Conservation (phyloP, 306 rosid species). For the Vachellia collinsii region DNA sequence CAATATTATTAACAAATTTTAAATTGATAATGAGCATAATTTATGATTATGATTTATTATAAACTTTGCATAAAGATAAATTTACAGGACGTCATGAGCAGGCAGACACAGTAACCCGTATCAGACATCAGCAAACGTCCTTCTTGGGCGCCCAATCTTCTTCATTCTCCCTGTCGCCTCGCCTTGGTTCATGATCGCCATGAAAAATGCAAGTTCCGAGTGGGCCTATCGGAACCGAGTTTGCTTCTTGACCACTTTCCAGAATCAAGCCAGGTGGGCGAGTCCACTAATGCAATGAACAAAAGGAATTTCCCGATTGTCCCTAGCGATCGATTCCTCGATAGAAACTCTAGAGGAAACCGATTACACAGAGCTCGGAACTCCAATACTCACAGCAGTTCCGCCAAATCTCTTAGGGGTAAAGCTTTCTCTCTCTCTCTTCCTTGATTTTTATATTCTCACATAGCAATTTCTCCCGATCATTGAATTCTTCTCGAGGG, state of each 20-base stretch:
- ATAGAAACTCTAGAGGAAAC: not conserved
- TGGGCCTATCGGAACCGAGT: slow-evolving; percentile 13
- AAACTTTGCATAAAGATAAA: too few species aligned
- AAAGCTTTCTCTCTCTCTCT: slow-evolving; percentile 29
- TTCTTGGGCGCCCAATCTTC: slow-evolving; percentile 49
- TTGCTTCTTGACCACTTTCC: not conserved
- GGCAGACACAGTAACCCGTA: not conserved
- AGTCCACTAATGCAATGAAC: slow-evolving; percentile 42
- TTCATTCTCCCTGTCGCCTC: not conserved
- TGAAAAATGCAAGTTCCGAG: not conserved
- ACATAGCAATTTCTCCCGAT: not conserved
- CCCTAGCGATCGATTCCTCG: slow-evolving; percentile 26
- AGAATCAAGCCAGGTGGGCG: not conserved
- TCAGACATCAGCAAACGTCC: not conserved
- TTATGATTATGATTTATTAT: too few species aligned
- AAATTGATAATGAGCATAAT: too few species aligned
- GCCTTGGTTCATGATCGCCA: slow-evolving; percentile 28
- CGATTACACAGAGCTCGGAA: slow-evolving; percentile 27
- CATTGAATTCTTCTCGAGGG: not conserved
- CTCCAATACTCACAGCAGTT: slow-evolving; percentile 21
- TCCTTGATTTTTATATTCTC: not conserved
- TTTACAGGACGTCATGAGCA: too few species aligned
- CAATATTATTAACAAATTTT: too few species aligned
- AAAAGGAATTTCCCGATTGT: slow-evolving; percentile 34
- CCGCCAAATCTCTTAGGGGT: slow-evolving; percentile 16